Evolutionary conservation across 176 grass and related monocot genomes (phyloP), one percentile per base, ranked within the genome.

Genomic region (Oryza nivara): DNA sequence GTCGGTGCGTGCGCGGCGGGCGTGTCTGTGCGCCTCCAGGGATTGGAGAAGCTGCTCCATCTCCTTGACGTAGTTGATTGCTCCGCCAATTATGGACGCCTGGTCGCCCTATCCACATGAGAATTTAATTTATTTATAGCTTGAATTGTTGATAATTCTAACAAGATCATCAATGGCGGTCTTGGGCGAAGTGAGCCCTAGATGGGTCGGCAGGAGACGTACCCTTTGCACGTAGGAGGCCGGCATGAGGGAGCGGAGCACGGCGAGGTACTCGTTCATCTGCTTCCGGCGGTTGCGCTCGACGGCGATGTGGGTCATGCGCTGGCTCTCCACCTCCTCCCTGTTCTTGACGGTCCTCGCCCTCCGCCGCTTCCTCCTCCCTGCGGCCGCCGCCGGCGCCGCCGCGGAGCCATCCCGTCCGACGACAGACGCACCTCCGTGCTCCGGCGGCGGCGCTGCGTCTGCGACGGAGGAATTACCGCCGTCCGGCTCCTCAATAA

Each of bases 291-390:
- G 90, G 82, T 97, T 97, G 71, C 95, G 88, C 85, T 97, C 95
- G 12, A 97, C 92, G 25, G 92, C 88, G 86, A 97, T 97, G 88
- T 97, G 95, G 35, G 88, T 92, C 95, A 97, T 94, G 70, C 95
- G 66, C 72, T 97, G 95, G 86, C 79, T 94, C 86, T 97, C 95
- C 75, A 88, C 86, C 67, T 97, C 95, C 90, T 97, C 90, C 80
- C 75, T 87, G 81, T 94, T 94, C 84, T 89, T 97, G 6, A 81
- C 41, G 46, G 78, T 94, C 88, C 74, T 97, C 1, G 70, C 20
- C n/a, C 92, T 67, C 45, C 75, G 88, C 26, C 92, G 85, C 82
- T 97, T 97, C 82, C 92, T 87, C 84, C 88, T 81, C 52, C 81
- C 86, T 0, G 69, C 52, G 0, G 75, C 16, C 13, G 23, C 0